Evolutionary conservation across 352 stramenopile genomes (phyloP).

Genomic region (Phytophthora pinifolia): DNA sequence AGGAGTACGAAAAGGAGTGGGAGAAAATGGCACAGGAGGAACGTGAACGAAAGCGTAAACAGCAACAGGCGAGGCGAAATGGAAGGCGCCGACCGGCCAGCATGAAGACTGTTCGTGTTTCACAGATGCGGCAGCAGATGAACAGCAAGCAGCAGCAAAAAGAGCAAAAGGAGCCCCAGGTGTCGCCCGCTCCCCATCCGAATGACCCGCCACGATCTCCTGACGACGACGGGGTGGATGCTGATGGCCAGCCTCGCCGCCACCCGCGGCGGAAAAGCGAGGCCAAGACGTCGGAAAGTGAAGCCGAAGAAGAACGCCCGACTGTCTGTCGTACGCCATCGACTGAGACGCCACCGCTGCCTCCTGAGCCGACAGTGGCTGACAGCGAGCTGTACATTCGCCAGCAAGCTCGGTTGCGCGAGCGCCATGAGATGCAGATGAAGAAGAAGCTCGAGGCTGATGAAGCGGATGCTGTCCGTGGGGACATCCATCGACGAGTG

Average conservation of each 20-base stretch:
- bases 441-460: slow-evolving; percentile 81
- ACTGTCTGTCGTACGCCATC: slow-evolving; percentile 9
- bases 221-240: slow-evolving; percentile 33
- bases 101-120: slow-evolving; percentile 83
- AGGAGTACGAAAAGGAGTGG: slow-evolving; percentile 89
- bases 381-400: slow-evolving; percentile 80
- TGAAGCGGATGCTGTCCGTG: slow-evolving; percentile 74
- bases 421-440: slow-evolving; percentile 79
- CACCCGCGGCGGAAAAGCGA: slow-evolving; percentile 45
- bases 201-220: slow-evolving; percentile 27
- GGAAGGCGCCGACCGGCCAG: slow-evolving; percentile 69
- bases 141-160: slow-evolving; percentile 68
- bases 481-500: slow-evolving; percentile 72
- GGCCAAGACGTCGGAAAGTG: slow-evolving; percentile 60
- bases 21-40: slow-evolving; percentile 89
- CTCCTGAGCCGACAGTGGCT: slow-evolving; percentile 65
- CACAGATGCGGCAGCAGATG: slow-evolving; percentile 84
- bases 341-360: slow-evolving; percentile 50
- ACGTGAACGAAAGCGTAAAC: slow-evolving; percentile 77
- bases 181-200: slow-evolving; percentile 12
- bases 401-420: slow-evolving; percentile 79
- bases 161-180: slow-evolving; percentile 32
- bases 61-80: slow-evolving; percentile 69
- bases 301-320: slow-evolving; percentile 39
- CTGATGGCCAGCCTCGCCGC: slow-evolving; percentile 32